These are phyloP conservation scores for Straminergon stramineum DNA, from an alignment of 225 moss, liverwort and hornwort genomes.

Conservation along the genomic window DNA sequence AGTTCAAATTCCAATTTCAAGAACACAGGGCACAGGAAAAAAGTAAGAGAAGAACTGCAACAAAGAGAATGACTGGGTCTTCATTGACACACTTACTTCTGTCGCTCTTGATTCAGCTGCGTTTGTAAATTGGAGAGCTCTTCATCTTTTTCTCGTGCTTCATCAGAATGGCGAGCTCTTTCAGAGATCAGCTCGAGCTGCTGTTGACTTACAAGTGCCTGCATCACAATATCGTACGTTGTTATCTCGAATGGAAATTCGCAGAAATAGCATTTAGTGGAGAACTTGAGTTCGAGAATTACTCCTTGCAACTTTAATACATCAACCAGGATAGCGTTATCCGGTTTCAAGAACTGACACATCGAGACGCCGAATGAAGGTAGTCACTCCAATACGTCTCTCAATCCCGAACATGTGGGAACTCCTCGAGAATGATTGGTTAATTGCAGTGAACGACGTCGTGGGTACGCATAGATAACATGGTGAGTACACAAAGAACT, in stretches of 20 bases:
- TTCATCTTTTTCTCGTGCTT: conserved; percentile 50
- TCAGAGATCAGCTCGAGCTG: conserved; percentile 50
- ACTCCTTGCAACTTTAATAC: too few relatives aligned
- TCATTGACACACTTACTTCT: conserved; percentile 15
- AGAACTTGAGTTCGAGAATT: neutral
- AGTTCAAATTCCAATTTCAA: neutral
- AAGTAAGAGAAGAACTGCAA: neutral
- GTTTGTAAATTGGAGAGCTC: conserved; percentile 48
- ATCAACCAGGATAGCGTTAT: neutral
- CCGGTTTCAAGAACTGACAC: neutral
- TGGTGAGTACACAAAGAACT: neutral
- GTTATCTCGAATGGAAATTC: neutral
- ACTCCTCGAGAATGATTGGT: neutral
- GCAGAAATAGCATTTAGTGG: neutral
- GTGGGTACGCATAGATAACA: neutral
- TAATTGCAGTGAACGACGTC: neutral
- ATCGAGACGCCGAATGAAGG: neutral
- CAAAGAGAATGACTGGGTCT: neutral
- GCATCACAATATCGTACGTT: neutral
- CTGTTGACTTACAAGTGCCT: conserved; percentile 60
- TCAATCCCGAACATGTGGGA: neutral
- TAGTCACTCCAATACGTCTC: neutral
- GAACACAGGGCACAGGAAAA: neutral
- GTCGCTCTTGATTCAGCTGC: conserved; percentile 48
- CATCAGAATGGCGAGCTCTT: conserved; percentile 49